Evolutionary conservation across 192 early-diverging fungal genomes (phyloP).

Genomic region (Backusella westeae): DNA sequence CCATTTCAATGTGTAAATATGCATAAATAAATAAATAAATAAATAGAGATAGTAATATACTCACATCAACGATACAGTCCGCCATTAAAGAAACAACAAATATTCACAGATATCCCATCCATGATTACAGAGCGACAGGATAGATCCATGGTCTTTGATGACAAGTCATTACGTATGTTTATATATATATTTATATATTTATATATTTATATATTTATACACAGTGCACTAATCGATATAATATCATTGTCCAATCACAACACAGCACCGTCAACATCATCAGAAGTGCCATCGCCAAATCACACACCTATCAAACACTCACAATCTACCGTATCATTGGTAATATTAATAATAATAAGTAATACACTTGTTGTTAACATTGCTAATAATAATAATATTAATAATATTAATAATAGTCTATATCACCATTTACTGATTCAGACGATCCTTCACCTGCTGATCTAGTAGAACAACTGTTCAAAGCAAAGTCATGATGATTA

Average conservation of each 20-base stretch:
- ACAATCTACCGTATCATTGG: conserved; percentile 22
- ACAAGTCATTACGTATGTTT: neutral
- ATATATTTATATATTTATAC: too few relatives aligned
- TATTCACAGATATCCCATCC: conserved; percentile 36
- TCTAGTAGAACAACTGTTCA: conserved; percentile 28
- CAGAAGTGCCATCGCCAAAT: neutral
- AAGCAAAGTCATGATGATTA: neutral
- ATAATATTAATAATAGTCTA: neutral
- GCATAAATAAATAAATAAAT: too few relatives aligned
- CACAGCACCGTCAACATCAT: neutral
- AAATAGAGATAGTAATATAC: too few relatives aligned
- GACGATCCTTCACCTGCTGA: conserved; percentile 26
- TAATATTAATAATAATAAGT: conserved; percentile 1
- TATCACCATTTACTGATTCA: neutral
- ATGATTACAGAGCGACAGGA: conserved; percentile 32
- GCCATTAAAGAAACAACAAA: conserved; percentile 34
- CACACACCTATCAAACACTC: conserved; percentile 10
- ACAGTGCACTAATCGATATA: too few relatives aligned
- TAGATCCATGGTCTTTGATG: conserved; percentile 1
- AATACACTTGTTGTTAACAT: neutral
- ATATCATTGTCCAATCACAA: neutral
- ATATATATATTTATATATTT: too few relatives aligned
- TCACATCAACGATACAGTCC: conserved; percentile 16
- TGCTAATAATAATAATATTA: neutral
- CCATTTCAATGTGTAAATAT: conserved; percentile 33